Evolutionary conservation across 768 basidiomycete species (phyloP), one percentile per base, ranked within the genome.

Genomic region (Peribolospora kevripleyi): DNA sequence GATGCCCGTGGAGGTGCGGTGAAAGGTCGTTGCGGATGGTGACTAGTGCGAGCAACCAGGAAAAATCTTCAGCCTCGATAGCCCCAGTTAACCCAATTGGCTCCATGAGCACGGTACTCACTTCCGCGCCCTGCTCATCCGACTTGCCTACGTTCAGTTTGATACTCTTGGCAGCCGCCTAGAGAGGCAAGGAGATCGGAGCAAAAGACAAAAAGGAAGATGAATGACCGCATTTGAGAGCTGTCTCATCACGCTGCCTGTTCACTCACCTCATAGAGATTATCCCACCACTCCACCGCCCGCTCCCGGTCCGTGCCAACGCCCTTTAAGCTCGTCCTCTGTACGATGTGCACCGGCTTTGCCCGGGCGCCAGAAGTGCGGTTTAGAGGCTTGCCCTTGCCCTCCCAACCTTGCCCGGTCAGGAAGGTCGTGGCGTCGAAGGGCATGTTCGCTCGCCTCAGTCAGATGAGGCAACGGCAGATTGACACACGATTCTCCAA

Each of bases 221-320:
- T 42, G 7, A 25, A 6, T 38, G 6, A 10, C 3, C 25, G 7
- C 37, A 6, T 9, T 38, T 14, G 25, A 42, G 41, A 55, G 37
- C 57, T 55, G n/a, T 53, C 55, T 0, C 48, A 40, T 13, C 56
- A 54, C 47, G 56, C 59, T 54, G 60, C 60, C 6, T 49, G 56
- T 4, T 61, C 62, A 3, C 61, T 61, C 40, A 49, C 54, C 1
- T 47, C 45, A 41, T 61, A 63, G 11, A 61, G 55, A 43, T 58
- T 58, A 42, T 63, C 62, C 62, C 62, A 63, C 62, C 62, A 63
- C 39, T 57, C 54, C 43, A 61, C 61, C 5, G 56, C 58, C 8
- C 59, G 60, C 38, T 63, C 62, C 10, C 62, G 46, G 52, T 63
- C 62, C 37, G 56, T 51, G 10, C 62, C 62, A 3, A 63, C 55